Conservation (phyloP, 805 yeast species). For the Yamadazyma kitorensis region DNA sequence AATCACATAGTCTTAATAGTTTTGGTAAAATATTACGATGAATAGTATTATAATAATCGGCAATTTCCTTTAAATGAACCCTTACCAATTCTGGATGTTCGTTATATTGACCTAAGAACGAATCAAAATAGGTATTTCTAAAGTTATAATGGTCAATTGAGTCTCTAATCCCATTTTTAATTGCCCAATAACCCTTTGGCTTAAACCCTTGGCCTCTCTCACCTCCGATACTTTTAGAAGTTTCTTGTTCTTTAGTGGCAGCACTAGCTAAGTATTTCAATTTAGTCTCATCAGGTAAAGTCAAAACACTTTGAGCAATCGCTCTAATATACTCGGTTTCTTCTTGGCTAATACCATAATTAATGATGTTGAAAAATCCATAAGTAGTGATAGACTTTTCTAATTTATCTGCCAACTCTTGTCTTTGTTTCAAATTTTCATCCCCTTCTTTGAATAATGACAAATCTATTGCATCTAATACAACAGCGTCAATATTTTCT, state of each 20-base stretch:
- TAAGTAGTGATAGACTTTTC: conserved; percentile 39
- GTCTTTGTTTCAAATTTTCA: conserved; percentile 26
- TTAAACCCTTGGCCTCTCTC: conserved; percentile 48
- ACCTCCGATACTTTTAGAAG: conserved; percentile 35
- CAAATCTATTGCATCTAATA: conserved; percentile 35
- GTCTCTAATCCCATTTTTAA: conserved; percentile 42
- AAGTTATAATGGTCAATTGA: conserved; percentile 45
- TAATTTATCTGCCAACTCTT: conserved; percentile 31
- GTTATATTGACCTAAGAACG: conserved; percentile 22
- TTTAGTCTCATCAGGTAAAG: conserved; percentile 25
- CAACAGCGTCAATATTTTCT: conserved; percentile 16
- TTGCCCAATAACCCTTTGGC: conserved; percentile 48
- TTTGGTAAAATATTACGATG: conserved; percentile 37
- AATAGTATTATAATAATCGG: conserved; percentile 35
- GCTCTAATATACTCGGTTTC: conserved; percentile 19
- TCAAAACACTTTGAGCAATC: conserved; percentile 23
- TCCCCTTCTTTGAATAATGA: conserved; percentile 33
- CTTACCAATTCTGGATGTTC: conserved; percentile 40
- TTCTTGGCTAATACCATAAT: conserved; percentile 20
- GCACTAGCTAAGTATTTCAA: conserved; percentile 26
- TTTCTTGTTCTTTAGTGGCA: conserved; percentile 26
- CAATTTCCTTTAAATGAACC: conserved; percentile 38
- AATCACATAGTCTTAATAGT: conserved; percentile 39
- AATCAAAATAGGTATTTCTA: conserved; percentile 35
- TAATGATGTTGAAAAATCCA: conserved; percentile 43